Base-by-base conservation (phyloP, 176 grass and related monocot genomes). In the Cenchrus purpureus region DNA sequence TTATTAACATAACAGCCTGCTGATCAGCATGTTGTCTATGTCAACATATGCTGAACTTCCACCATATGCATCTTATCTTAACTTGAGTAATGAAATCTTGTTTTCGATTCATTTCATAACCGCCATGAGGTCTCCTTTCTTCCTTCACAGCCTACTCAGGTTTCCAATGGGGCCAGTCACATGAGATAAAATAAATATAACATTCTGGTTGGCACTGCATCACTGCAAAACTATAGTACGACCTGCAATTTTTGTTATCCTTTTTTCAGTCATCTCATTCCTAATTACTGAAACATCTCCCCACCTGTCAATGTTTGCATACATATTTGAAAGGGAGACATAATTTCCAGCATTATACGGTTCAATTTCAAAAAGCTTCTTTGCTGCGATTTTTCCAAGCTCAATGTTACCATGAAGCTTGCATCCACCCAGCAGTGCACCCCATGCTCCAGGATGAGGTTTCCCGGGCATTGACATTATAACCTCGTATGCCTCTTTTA, bases 261-360 rank as follows among this genome's bases (percentile, higher is more conserved):
- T 86, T 76, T 86, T 96, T 82, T 79, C 88, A 61, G 78, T 82
- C 97, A 96, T 92, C 73, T 89, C 44, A 75, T 34, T 58, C 88
- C 97, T 99, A 86, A 96, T 22, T 83, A 84, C 83, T 19, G 88
- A 96, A 79, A 94, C 93, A 83, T 95, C 86, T 20, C 54, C 78
- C 97, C 93, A 99, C 82, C 91, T 92, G 86, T 96, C 86, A n/a
- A 78, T 87, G 76, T 87, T 89, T 20, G 97, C 93, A 96, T 94
- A 96, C 80, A 96, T 88, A 86, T 99, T 96, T 79, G 93, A 99
- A 52, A 99, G 81, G 25, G 84, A 74, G 37, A 99, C 93, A 84
- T 94, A 96, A 78, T 96, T 99, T 69, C 88, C 93, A 85, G 93
- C 97, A 94, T 95, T 98, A 25, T 92, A 42, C 0, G 93, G 93